These are phyloP conservation scores for Xylariaceae sp. DNA, from an alignment of 2,329 filamentous ascomycete species.

Conservation along the genomic window DNA sequence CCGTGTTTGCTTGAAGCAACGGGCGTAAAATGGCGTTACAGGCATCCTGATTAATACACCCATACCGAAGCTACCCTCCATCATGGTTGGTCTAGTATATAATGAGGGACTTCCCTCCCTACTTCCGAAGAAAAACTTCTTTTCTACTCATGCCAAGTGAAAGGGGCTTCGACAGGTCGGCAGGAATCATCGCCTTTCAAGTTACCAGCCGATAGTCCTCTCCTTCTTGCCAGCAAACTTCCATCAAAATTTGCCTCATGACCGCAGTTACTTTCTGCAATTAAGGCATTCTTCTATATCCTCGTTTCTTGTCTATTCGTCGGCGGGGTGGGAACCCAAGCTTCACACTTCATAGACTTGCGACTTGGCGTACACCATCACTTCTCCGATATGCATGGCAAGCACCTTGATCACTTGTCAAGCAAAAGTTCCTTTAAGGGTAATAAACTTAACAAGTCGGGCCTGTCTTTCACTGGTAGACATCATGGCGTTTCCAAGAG, in stretches of 20 bases:
- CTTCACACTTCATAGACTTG: neutral
- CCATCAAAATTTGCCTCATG: neutral
- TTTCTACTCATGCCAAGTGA: slow-evolving; percentile 16
- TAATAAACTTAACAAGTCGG: slow-evolving; percentile 46
- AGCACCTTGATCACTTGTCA: slow-evolving; percentile 40
- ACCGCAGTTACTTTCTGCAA: slow-evolving; percentile 7
- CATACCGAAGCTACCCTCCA: slow-evolving; percentile 10
- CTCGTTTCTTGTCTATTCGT: neutral
- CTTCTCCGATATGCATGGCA: slow-evolving; percentile 39
- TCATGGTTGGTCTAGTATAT: slow-evolving; percentile 23
- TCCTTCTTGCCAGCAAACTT: neutral
- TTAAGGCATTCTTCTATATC: slow-evolving; percentile 10
- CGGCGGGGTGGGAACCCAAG: slow-evolving; percentile 10
- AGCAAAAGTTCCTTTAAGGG: slow-evolving; percentile 51
- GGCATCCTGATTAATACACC: slow-evolving; percentile 8
- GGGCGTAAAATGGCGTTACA: slow-evolving; percentile 14
- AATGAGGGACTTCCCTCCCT: slow-evolving; percentile 16
- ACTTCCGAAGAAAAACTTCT: slow-evolving; percentile 11
- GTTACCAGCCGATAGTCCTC: too few species aligned
- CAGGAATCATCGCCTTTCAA: slow-evolving; percentile 21
- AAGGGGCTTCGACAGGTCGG: slow-evolving; percentile 25
- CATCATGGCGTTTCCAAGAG: slow-evolving; percentile 50
- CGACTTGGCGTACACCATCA: slow-evolving; percentile 27
- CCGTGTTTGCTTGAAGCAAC: slow-evolving; percentile 31
- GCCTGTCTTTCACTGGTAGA: slow-evolving; percentile 48